phyloP scores from a whole-genome alignment of 2,329 filamentous ascomycete genomes.

The Cryphonectria carpinicola region DNA sequence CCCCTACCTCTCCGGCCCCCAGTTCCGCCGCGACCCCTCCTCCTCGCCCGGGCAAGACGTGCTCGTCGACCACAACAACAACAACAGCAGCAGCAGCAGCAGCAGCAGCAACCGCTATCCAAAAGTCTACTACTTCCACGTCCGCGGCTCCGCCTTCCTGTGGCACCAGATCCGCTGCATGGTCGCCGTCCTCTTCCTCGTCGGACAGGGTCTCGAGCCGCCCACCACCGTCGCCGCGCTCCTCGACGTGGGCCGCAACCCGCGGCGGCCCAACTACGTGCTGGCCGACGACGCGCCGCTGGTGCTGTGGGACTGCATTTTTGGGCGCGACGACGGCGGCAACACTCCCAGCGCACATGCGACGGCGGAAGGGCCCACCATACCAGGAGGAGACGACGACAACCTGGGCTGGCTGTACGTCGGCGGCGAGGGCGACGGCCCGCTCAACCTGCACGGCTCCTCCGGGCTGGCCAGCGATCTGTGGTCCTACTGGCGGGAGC shows the following conservation, averaged over 20 bases:
- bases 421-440: slow-evolving; percentile 60
- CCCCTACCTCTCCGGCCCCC: slow-evolving; percentile 55
- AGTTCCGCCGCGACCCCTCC: slow-evolving; percentile 47
- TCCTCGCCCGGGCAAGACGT: slow-evolving; percentile 15
- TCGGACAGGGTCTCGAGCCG: slow-evolving; percentile 84
- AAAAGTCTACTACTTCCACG: slow-evolving; percentile 84
- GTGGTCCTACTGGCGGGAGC: slow-evolving; percentile 82
- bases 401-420: slow-evolving; percentile 78
- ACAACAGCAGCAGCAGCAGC: not conserved
- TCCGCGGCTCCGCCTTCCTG: slow-evolving; percentile 89
- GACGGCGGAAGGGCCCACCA: not conserved
- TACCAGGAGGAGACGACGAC: slow-evolving; percentile 45
- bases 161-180: slow-evolving; percentile 99
- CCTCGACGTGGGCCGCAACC: slow-evolving; percentile 72
- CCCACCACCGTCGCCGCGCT: slow-evolving; percentile 74
- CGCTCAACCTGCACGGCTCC: slow-evolving; percentile 64
- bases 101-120: slow-evolving; percentile 40
- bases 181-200: slow-evolving; percentile 87
- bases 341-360: not conserved
- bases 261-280: slow-evolving; percentile 80
- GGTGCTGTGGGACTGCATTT: slow-evolving; percentile 95
- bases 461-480: slow-evolving; percentile 72
- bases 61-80: not conserved
- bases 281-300: slow-evolving; percentile 91
- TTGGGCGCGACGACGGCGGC: slow-evolving; percentile 44